phyloP scores from a whole-genome alignment of 2,329 filamentous ascomycete genomes.

The Pseudogymnoascus sp. region DNA sequence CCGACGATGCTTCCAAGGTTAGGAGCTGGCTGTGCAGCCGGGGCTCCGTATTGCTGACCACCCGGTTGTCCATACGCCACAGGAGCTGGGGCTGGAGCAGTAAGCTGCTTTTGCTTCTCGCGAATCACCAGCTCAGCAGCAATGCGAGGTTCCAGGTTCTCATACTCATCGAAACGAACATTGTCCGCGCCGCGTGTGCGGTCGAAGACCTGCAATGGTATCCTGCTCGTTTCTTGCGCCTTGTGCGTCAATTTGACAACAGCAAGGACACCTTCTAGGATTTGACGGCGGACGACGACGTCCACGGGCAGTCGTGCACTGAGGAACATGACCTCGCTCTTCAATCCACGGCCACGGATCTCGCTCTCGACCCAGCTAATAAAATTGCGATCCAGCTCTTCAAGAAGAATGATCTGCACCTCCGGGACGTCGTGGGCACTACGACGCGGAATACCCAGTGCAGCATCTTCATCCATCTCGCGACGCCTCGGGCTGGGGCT shows the following conservation, averaged over 20 bases:
- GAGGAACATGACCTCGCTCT: slow-evolving; percentile 71
- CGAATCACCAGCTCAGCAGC: slow-evolving; percentile 75
- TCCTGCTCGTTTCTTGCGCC: slow-evolving; percentile 62
- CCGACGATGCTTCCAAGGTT: slow-evolving; percentile 59
- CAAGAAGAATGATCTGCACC: slow-evolving; percentile 76
- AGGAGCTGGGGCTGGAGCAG: slow-evolving; percentile 28
- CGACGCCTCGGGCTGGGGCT: slow-evolving; percentile 60
- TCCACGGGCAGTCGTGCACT: slow-evolving; percentile 68
- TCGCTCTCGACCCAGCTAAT: slow-evolving; percentile 72
- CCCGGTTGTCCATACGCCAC: slow-evolving; percentile 28
- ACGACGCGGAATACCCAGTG: slow-evolving; percentile 64
- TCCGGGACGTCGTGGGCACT: slow-evolving; percentile 73
- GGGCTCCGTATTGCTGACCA: slow-evolving; percentile 26
- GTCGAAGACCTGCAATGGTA: slow-evolving; percentile 80
- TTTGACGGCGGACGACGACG: slow-evolving; percentile 74
- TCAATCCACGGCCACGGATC: slow-evolving; percentile 64
- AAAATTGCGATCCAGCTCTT: slow-evolving; percentile 71
- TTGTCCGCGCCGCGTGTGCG: slow-evolving; percentile 65
- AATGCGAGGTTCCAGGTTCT: slow-evolving; percentile 67
- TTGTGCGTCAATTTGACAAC: slow-evolving; percentile 68
- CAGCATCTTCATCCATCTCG: slow-evolving; percentile 48
- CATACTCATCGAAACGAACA: slow-evolving; percentile 80
- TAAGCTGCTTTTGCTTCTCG: slow-evolving; percentile 46
- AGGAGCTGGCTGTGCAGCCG: slow-evolving; percentile 31
- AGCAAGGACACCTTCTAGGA: slow-evolving; percentile 79